A percentile compares a stretch with the other conserved stretches of the same genome.
Conservation (phyloP, 352 stramenopile genomes). For the Globisporangium alternatum region DNA sequence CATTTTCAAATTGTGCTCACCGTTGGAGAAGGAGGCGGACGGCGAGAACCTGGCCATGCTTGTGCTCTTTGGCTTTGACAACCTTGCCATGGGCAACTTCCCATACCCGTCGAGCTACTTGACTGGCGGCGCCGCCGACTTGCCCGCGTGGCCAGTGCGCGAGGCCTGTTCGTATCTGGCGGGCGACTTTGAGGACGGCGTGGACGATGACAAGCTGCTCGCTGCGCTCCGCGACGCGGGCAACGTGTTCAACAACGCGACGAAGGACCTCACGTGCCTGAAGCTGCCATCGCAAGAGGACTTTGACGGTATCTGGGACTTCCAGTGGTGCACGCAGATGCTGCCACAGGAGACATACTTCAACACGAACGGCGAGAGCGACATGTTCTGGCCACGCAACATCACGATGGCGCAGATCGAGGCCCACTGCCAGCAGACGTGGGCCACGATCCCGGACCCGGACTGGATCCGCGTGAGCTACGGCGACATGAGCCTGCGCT, state of each 20-base stretch:
- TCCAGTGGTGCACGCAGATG: conserved; percentile 93
- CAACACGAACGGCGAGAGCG: conserved; percentile 78
- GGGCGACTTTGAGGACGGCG: conserved; percentile 32
- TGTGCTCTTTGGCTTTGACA: conserved; percentile 88
- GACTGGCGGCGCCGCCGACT: conserved; percentile 53
- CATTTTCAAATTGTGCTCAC: conserved; percentile 69
- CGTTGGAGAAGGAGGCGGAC: conserved; percentile 40
- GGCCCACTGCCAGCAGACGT: conserved; percentile 60
- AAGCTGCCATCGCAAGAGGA: conserved; percentile 65
- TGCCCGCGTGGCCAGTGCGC: conserved; percentile 93
- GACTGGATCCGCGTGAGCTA: conserved; percentile 77
- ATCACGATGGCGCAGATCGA: conserved; percentile 59
- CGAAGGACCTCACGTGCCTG: conserved; percentile 63
- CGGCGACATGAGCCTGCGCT: conserved; percentile 53
- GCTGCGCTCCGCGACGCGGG: conserved; percentile 57
- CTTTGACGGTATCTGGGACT: conserved; percentile 90
- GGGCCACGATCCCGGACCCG: conserved; percentile 66
- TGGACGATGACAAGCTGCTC: conserved; percentile 38
- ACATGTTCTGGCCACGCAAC: conserved; percentile 91
- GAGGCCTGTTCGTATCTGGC: conserved; percentile 79
- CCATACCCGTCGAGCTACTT: conserved; percentile 95
- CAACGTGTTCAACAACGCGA: conserved; percentile 91
- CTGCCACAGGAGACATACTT: conserved; percentile 88
- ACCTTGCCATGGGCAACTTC: conserved; percentile 94
- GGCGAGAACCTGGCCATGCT: conserved; percentile 69